Evolutionary conservation across 2,329 filamentous ascomycete genomes (phyloP).

Genomic region (Arthrobotrys sphaeroides): DNA sequence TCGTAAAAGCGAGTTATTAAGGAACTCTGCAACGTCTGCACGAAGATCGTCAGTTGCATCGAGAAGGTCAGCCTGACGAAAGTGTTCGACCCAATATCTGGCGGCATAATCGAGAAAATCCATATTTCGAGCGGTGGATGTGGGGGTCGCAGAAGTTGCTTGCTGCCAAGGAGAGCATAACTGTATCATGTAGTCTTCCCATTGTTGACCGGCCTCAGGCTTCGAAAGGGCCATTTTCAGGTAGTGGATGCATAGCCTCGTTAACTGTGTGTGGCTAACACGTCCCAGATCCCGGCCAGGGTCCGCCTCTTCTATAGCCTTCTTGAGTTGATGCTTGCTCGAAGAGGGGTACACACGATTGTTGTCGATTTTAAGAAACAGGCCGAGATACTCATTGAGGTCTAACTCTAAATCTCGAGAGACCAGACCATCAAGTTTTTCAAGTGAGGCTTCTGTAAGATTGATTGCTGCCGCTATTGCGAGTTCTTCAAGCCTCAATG

Average conservation of each 20-base stretch:
- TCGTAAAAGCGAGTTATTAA: not conserved
- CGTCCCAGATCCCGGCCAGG: too few relatives aligned
- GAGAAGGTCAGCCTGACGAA: not conserved
- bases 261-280: not conserved
- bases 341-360: not conserved
- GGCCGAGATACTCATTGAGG: not conserved
- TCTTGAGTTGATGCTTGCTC: not conserved
- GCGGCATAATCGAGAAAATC: not conserved
- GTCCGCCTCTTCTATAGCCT: not conserved
- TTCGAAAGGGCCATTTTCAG: not conserved
- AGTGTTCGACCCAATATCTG: not conserved
- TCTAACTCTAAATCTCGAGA: not conserved
- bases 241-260: not conserved
- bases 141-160: not conserved
- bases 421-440: not conserved
- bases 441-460: not conserved
- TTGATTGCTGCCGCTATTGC: not conserved
- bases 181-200: not conserved
- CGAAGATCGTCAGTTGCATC: not conserved
- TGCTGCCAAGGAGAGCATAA: not conserved
- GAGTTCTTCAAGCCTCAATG: not conserved
- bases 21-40: not conserved
- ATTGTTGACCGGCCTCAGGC: not conserved
- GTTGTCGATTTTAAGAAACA: not conserved
- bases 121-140: not conserved